Conservation (phyloP, 2,329 filamentous ascomycete species). For the Plectosphaerella cucumerina region DNA sequence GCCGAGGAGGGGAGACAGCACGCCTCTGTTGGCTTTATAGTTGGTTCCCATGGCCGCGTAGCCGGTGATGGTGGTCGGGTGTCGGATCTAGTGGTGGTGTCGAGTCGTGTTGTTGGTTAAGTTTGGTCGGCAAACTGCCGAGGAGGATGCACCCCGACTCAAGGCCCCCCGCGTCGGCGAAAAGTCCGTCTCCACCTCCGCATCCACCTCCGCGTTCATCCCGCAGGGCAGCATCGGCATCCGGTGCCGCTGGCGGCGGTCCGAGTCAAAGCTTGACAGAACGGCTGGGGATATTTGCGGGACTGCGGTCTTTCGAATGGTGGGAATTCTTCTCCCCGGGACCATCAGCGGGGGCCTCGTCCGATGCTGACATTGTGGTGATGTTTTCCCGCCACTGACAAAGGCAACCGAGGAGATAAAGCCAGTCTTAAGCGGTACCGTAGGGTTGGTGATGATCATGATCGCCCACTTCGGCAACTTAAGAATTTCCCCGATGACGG, state of each 20-base stretch:
- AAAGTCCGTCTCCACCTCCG: neutral
- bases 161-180: neutral
- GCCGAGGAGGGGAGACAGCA: neutral
- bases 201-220: neutral
- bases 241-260: too few species aligned
- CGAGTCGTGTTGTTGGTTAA: too few species aligned
- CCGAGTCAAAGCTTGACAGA: neutral
- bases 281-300: neutral
- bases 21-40: neutral
- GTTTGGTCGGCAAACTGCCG: too few species aligned
- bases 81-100: neutral
- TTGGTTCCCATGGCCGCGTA: neutral
- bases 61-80: neutral
- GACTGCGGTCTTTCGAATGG: neutral
- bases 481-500: too few species aligned
- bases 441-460: too few species aligned
- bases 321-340: neutral
- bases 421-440: too few species aligned
- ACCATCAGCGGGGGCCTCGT: neutral
- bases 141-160: neutral
- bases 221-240: neutral
- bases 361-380: neutral
- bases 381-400: constrained; percentile 1
- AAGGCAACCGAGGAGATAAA: neutral
- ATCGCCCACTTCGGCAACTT: too few species aligned